Percentiles rank a stretch among this genome's conserved stretches.
Evolutionary conservation across 768 basidiomycete species (phyloP).

Genomic region (Pleurotus giganteus): DNA sequence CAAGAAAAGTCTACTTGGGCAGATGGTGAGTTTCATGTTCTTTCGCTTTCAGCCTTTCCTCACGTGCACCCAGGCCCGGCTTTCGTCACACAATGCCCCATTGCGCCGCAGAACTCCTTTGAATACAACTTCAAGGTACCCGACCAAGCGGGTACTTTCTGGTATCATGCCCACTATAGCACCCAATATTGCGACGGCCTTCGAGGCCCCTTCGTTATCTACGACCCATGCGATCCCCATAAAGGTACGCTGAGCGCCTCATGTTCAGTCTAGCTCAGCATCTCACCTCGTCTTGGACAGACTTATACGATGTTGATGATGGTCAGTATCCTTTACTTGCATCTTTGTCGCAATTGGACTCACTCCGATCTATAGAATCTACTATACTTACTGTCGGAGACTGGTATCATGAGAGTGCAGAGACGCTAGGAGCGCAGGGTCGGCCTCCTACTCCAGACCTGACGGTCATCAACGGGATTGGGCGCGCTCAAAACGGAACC

Average conservation of each 20-base stretch:
- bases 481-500: conserved; percentile 37
- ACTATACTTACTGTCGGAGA: conserved; percentile 44
- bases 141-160: conserved; percentile 26
- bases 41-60: neutral
- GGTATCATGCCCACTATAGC: conserved; percentile 34
- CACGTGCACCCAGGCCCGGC: neutral
- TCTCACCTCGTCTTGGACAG: conserved; percentile 16
- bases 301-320: conserved; percentile 14
- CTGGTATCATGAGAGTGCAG: conserved; percentile 23
- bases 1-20: conserved; percentile 30
- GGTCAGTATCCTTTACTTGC: neutral
- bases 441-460: conserved; percentile 18
- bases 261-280: conserved; percentile 25
- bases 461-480: conserved; percentile 47
- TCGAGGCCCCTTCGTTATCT: conserved; percentile 37
- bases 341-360: neutral
- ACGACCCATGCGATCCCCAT: conserved; percentile 32
- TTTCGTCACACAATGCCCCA: conserved; percentile 32
- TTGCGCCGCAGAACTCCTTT: conserved; percentile 28
- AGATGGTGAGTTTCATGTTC: conserved; percentile 24
- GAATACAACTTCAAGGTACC: conserved; percentile 27
- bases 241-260: conserved; percentile 22
- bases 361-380: conserved; percentile 22
- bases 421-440: neutral
- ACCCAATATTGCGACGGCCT: conserved; percentile 46